Base-by-base conservation (phyloP, 768 basidiomycete species). In the Hygrophorus pudorinus region DNA sequence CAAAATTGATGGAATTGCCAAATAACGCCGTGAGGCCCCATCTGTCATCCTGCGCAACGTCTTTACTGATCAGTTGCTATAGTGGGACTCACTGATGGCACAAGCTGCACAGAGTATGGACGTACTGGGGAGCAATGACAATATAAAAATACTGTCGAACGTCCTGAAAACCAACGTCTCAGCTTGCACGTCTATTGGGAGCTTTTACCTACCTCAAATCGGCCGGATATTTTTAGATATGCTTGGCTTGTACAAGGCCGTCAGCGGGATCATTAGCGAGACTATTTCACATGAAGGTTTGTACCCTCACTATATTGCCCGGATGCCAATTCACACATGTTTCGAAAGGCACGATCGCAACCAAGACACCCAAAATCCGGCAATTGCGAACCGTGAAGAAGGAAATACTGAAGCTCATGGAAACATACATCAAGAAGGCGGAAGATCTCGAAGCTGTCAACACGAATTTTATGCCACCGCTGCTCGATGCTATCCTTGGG, bases 101-200 rank as follows among this genome's bases (percentile, higher is more conserved):
- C 93, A 97, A 67, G 96, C 96, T 2, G 81, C 86, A 1, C 81
- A 83, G 56, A 93, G 77, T 53, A 83, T 92, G 65, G 92, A 98
- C 50, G 91, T 99, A 10, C 72, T 99, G 41, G 79, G 81, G 41
- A 89, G 84, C 59, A 67, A 75, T 14, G 94, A 97, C 46, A 98
- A 97, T 60, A 89, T 98, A 65, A 97, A 97, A 63, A 92, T 97
- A 54, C 71, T 99, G 41, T 80, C 88, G 1, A 98, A 99, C 57
- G 89, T 99, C 38, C 70, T 99, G 56, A 99, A 99, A 67, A 99
- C 96, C 16, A 99, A 99, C 60, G 93, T 97, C 11, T 87, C 96
- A 4, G 93, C 94, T 1, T 98, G 93, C 63, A 88, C 86, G 1
- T 96, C 92, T 17, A 96, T 98, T 50, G 94, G 96, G 36, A 85